Percentiles rank a stretch among this genome's conserved stretches.
Conservation (phyloP, 1,284 basidiomycete genomes). For the Sanguinoderma infundibulare region DNA sequence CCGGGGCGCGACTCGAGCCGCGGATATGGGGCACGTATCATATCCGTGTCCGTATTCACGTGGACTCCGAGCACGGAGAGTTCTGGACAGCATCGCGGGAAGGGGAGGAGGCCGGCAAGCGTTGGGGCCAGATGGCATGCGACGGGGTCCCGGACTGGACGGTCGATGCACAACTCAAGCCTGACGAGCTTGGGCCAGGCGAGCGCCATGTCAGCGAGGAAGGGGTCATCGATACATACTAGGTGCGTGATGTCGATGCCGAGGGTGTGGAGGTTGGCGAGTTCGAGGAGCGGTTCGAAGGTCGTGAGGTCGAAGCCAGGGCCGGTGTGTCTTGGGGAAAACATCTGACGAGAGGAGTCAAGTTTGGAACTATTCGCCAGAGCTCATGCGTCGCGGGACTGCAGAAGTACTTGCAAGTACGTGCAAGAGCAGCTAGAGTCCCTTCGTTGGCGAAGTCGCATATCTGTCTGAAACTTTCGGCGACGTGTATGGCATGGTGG, state of each 20-base stretch:
- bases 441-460: not conserved
- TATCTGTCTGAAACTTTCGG: not conserved
- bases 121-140: not conserved
- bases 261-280: not conserved
- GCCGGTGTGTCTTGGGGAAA: not conserved
- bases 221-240: not conserved
- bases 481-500: not conserved
- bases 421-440: slow-evolving; percentile 2
- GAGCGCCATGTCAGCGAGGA: slow-evolving; percentile 8
- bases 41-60: not conserved
- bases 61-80: not conserved
- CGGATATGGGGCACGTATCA: not conserved
- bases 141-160: not conserved
- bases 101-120: not conserved
- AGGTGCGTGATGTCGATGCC: not conserved
- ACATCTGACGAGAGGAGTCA: not conserved
- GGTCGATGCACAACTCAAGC: not conserved
- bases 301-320: not conserved
- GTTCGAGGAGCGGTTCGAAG: not conserved
- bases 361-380: not conserved
- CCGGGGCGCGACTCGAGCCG: not conserved
- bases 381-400: not conserved
- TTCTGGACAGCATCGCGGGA: not conserved
- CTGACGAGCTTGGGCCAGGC: slow-evolving; percentile 2
- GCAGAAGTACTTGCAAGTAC: not conserved